A percentile compares a stretch with the other conserved stretches of the same genome.
phyloP scores from a whole-genome alignment of 257 asterid genomes.

The Solanum phureja region DNA sequence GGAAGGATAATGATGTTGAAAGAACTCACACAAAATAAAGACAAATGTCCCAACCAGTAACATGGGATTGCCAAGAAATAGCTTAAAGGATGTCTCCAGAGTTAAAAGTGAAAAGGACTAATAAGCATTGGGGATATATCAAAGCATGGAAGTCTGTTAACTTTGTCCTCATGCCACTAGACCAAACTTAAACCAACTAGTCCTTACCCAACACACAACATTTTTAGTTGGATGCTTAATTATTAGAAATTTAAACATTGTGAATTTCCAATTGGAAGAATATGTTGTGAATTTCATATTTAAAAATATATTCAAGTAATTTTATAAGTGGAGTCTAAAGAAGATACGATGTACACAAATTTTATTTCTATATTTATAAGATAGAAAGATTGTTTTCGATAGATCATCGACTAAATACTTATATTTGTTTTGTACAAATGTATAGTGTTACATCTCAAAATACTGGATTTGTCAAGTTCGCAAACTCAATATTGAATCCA shows the following conservation, averaged over 20 bases:
- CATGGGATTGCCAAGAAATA: slow-evolving; percentile 8
- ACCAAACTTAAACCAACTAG: neutral
- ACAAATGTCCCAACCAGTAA: neutral
- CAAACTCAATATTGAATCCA: too few relatives aligned
- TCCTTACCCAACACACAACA: neutral
- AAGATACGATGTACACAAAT: neutral
- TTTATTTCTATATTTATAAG: too few relatives aligned
- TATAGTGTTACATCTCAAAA: too few relatives aligned
- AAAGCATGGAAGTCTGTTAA: slow-evolving; percentile 7
- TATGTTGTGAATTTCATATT: neutral
- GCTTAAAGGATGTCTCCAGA: neutral
- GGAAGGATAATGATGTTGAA: slow-evolving; percentile 11
- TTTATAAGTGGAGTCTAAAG: neutral
- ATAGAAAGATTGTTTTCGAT: too few relatives aligned
- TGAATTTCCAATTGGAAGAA: neutral
- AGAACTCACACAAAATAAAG: neutral
- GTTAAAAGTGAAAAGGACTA: neutral
- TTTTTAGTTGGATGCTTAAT: neutral
- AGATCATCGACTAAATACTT: too few relatives aligned
- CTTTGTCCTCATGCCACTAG: slow-evolving; percentile 5
- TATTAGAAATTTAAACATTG: neutral
- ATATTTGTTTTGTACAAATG: too few relatives aligned
- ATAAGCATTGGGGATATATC: neutral
- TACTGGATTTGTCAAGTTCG: too few relatives aligned
- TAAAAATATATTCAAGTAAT: too few relatives aligned